Evolutionary conservation across 164 flowering plant species (phyloP).

Genomic region (Magnolia kwangsiensis): DNA sequence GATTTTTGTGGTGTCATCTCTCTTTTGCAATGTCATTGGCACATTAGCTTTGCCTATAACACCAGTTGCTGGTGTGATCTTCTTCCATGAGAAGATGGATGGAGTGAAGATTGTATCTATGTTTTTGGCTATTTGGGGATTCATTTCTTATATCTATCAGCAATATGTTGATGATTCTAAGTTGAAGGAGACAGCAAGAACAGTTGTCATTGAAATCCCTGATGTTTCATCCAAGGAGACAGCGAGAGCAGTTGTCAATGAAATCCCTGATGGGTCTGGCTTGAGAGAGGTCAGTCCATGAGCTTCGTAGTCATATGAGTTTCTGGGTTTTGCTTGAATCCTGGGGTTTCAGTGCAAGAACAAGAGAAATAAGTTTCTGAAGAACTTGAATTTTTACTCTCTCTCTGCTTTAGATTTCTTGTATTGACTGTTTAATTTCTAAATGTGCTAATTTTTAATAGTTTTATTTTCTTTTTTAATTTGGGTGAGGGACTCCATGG

Average conservation of each 20-base stretch:
- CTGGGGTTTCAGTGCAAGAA: no score
- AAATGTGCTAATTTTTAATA: no score
- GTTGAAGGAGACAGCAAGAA: neutral
- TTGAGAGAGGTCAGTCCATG: neutral
- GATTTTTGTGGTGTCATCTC: conserved; percentile 26
- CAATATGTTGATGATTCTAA: conserved; percentile 22
- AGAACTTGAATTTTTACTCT: no score
- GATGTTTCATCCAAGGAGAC: neutral
- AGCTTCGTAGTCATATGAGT: neutral
- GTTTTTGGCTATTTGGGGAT: conserved; percentile 33
- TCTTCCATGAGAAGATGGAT: conserved; percentile 33
- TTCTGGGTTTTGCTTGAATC: neutral
- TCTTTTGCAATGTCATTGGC: conserved; percentile 32
- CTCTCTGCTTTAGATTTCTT: no score
- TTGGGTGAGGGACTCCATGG: no score
- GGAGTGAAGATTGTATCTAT: conserved; percentile 32
- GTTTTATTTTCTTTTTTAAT: no score
- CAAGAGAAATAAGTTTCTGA: no score
- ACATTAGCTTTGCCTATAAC: conserved; percentile 25
- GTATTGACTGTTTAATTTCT: no score
- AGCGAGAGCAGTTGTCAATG: neutral
- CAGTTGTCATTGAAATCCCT: neutral
- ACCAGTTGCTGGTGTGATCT: conserved; percentile 25
- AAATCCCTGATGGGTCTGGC: neutral
- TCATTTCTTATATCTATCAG: conserved; percentile 29